Base-by-base conservation (phyloP, 225 moss, liverwort and hornwort species). In the Pseudisothecium myosuroides region DNA sequence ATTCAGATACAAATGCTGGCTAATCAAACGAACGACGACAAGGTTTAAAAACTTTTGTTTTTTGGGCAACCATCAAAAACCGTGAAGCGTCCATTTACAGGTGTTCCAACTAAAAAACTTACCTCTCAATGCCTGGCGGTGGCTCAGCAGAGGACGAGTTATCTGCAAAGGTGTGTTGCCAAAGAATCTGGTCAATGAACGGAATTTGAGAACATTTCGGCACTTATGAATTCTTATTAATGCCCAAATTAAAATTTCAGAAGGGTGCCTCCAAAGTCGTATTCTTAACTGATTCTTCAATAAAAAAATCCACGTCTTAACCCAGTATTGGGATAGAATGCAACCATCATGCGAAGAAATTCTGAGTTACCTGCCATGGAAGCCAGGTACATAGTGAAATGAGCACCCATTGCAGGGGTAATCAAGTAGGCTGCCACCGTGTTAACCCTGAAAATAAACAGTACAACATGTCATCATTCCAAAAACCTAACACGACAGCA, bases 361-460 rank as follows among this genome's bases (percentile, higher is more conserved):
- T 86, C 67, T 83, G 49, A 87, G 32, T 41, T 86, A 97, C 98
- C 97, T 94, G 91, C 91, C 97, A 99, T 97, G 89, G 94, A 93
- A 86, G 96, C 97, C 85, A 99, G 94, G 88, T 96, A 99, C 98
- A 99, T 99, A 34, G 96, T 94, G 82, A 99, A 99, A 93, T 99
- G 98, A 91, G 98, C 96, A 65, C 98, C 98, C 87, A 99, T 97
- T 76, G 98, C 98, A 88, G 98, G 98, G 24, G 97, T 96, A 75
- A 99, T 95, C 81, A 97, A 84, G 89, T 96, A 99, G 43, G 98
- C 98, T 56, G 93, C 97, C 90, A 99, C 83, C 41, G 95, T 95
- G 72, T 95, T 95, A 37, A 91, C 88, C 98, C 98, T 98, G 90
- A 67, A 91, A 85, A 72, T 68, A 54, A 91, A 43, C 55, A 72